phyloP scores from a whole-genome alignment of 2,329 filamentous ascomycete species.

The Pestalotiopsis sp. region DNA sequence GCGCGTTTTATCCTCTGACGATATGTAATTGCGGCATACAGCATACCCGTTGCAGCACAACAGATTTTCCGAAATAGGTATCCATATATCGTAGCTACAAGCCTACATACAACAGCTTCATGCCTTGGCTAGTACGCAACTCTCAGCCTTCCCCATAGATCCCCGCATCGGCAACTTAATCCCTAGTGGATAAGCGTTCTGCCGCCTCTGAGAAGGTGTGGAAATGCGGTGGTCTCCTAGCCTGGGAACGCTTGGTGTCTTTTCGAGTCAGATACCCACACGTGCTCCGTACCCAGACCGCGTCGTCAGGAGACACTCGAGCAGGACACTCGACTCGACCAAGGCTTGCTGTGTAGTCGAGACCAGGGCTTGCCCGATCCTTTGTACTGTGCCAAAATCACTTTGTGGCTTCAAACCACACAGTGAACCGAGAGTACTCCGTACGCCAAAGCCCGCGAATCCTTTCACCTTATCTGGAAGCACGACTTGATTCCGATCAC shows the following conservation, averaged over 20 bases:
- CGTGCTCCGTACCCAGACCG: not conserved
- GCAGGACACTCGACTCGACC: not conserved
- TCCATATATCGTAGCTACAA: not conserved
- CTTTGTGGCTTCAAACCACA: not conserved
- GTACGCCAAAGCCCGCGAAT: not conserved
- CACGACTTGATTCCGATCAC: conserved; percentile 6
- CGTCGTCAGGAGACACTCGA: not conserved
- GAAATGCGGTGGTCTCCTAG: not conserved
- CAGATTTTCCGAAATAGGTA: not conserved
- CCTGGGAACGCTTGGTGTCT: not conserved
- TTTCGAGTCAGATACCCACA: not conserved
- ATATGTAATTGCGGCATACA: not conserved
- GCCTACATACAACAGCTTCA: not conserved
- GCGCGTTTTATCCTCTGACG: not conserved
- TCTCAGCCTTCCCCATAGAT: not conserved
- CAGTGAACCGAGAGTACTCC: not conserved
- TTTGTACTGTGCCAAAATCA: not conserved
- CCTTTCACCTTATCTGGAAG: not conserved
- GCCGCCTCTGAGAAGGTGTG: not conserved
- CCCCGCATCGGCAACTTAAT: not conserved
- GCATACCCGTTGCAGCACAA: not conserved
- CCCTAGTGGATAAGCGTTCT: not conserved
- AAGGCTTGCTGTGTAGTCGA: not conserved
- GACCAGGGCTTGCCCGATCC: not conserved
- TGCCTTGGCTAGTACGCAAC: not conserved